A percentile compares a stretch with the other conserved stretches of the same genome.
phyloP scores from a whole-genome alignment of 2,329 filamentous ascomycete species.

The Penicillium capsulatum region DNA sequence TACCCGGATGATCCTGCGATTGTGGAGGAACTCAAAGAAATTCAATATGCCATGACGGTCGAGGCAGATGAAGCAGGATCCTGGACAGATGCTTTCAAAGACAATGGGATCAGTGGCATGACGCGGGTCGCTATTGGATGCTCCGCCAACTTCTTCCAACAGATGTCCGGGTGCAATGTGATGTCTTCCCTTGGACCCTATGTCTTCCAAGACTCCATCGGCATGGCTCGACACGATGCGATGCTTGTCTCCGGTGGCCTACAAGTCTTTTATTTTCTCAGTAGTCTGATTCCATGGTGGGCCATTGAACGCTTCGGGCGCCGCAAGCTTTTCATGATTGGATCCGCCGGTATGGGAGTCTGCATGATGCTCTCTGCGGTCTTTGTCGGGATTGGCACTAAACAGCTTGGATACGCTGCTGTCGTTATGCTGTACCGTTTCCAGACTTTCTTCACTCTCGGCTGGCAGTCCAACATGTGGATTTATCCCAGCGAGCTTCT shows the following conservation, averaged over 20 bases:
- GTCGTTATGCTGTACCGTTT: slow-evolving; percentile 17
- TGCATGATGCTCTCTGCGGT: slow-evolving; percentile 34
- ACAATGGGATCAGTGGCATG: slow-evolving; percentile 19
- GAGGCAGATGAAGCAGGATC: slow-evolving; percentile 16
- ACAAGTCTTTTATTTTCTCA: slow-evolving; percentile 38
- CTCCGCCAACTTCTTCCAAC: slow-evolving; percentile 19
- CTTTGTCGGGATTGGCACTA: slow-evolving; percentile 29
- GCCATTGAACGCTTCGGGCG: slow-evolving; percentile 19
- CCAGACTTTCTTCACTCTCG: slow-evolving; percentile 15
- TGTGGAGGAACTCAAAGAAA: slow-evolving; percentile 18
- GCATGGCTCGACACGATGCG: slow-evolving; percentile 33
- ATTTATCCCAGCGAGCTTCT: slow-evolving; percentile 23
- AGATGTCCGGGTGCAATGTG: slow-evolving; percentile 19
- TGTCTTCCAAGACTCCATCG: slow-evolving; percentile 44
- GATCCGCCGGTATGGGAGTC: slow-evolving; percentile 18
- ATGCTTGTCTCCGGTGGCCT: slow-evolving; percentile 33
- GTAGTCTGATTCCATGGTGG: slow-evolving; percentile 31
- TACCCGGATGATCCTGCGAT: slow-evolving; percentile 11
- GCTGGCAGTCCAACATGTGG: slow-evolving; percentile 21
- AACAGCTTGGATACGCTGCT: slow-evolving; percentile 18
- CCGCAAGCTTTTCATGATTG: slow-evolving; percentile 15
- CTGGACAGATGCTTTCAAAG: slow-evolving; percentile 21
- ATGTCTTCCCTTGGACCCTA: slow-evolving; percentile 26
- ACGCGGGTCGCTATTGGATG: slow-evolving; percentile 15
- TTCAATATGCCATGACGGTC: slow-evolving; percentile 17